Evolutionary conservation across 495 filamentous ascomycete genomes (phyloP), one percentile per base, ranked within the genome.

Genomic region (Penicillium lividum): DNA sequence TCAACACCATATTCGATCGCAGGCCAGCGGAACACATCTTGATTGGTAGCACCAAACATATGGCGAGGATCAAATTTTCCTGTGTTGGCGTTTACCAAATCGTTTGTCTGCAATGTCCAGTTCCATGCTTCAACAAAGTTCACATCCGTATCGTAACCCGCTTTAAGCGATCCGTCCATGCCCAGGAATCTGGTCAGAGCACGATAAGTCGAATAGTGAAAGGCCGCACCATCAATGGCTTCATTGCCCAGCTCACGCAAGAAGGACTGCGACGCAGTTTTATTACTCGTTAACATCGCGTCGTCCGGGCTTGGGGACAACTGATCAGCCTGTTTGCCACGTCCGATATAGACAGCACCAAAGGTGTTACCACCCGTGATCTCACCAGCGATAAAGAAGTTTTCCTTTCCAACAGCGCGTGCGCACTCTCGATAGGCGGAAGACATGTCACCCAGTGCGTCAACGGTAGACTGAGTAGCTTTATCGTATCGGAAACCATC

Each of bases 21-120:
- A n/a, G 88, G 87, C 88, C 88, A 91, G 15, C 87, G 81, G 71
- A 90, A 88, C 4, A 90, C 85, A 66, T 90, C 87, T 71, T 90
- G 87, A 65, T 90, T 90, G 9, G 84, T 86, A 3, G 77, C 77
- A 25, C 87, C 87, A 58, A 80, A 90, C 77, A 90, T 82, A 62
- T 90, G 87, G 25, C 87, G 78, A 5, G 87, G 87, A 60, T 90
- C 87, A 54, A 89, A 89, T 56, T 78, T 68, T 36, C 84, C 86
- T 4, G 81, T 88, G 65, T 86, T 84, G 0, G 84, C 75, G 58
- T 89, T 89, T 52, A 81, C 68, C 48, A 89, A 55, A 65, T 90
- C 87, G 60, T 90, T 88, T 6, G 81, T 80, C 34, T 65, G 56
- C n/a, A 89, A 45, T 69, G 89, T 84, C 10, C 74, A 56, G 33